phyloP scores from a whole-genome alignment of 169 alveolate genomes.

The Eimeria brunetti region DNA sequence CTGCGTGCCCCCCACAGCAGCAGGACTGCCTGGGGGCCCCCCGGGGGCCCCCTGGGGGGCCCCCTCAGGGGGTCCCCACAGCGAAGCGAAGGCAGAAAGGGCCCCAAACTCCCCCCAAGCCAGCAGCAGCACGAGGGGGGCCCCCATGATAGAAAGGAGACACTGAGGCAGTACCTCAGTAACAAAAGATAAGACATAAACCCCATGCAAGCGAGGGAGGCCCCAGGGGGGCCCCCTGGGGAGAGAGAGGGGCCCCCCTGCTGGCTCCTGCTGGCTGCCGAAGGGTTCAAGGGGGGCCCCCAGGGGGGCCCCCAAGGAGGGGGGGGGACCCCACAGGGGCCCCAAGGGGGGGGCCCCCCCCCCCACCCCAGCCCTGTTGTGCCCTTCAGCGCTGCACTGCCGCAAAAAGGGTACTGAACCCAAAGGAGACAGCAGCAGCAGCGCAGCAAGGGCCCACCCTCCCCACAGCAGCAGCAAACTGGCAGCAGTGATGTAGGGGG shows the following conservation, averaged over 20 bases:
- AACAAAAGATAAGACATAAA: background rate
- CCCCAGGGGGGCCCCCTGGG: slow-evolving; percentile 20
- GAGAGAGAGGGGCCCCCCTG: background rate
- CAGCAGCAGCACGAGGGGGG: background rate
- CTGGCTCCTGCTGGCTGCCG: background rate
- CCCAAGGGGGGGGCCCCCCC: slow-evolving; percentile 41
- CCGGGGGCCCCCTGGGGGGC: slow-evolving; percentile 38
- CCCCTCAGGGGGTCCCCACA: slow-evolving; percentile 4
- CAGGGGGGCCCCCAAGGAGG: background rate
- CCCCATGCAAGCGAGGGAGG: slow-evolving; percentile 34
- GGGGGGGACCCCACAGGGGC: too few relatives aligned
- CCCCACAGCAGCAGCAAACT: slow-evolving; percentile 49
- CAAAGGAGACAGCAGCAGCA: slow-evolving; percentile 31
- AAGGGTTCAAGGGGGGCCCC: background rate
- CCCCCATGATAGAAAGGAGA: slow-evolving; percentile 8
- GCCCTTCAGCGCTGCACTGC: background rate
- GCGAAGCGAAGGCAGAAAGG: background rate
- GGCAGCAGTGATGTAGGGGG: slow-evolving; percentile 5
- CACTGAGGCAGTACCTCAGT: slow-evolving; percentile 30
- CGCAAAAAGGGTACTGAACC: background rate
- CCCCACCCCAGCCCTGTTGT: background rate
- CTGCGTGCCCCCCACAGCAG: background rate
- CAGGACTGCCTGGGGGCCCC: slow-evolving; percentile 6
- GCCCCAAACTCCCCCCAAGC: slow-evolving; percentile 44
- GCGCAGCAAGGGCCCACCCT: background rate